A percentile compares a stretch with the other conserved stretches of the same genome.
phyloP scores from a whole-genome alignment of 768 basidiomycete genomes.

The Hygrophoropsis aurantiaca region DNA sequence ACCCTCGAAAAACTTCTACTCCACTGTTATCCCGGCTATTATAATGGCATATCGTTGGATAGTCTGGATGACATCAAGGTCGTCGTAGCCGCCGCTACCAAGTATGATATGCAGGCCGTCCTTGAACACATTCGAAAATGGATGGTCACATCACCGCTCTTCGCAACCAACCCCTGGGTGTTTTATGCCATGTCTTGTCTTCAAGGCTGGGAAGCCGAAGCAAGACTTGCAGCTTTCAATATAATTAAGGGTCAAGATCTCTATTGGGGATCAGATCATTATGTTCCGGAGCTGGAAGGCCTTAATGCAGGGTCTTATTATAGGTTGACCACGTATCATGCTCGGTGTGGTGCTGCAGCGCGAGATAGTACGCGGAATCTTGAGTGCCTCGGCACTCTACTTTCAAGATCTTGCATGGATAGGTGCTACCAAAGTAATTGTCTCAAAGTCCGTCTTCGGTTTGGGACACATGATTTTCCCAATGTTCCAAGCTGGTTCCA shows the following conservation, averaged over 20 bases:
- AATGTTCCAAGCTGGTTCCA: background rate
- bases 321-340: constrained; percentile 42
- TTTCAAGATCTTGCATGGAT: background rate
- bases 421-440: no score
- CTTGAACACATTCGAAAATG: constrained; percentile 13
- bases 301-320: constrained; percentile 41
- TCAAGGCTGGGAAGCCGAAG: constrained; percentile 16
- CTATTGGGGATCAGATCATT: constrained; percentile 9
- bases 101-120: constrained; percentile 26
- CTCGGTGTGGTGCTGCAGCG: constrained; percentile 30
- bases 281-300: constrained; percentile 36
- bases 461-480: background rate
- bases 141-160: constrained; percentile 8
- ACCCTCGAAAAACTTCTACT: constrained; percentile 37
- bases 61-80: constrained; percentile 11
- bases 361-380: constrained; percentile 2
- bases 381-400: background rate
- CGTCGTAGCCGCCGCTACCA: constrained; percentile 14
- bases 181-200: constrained; percentile 27
- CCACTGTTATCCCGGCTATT: constrained; percentile 36
- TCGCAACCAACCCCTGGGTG: constrained; percentile 15
- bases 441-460: background rate
- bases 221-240: constrained; percentile 16
- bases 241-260: constrained; percentile 16
- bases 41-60: background rate